Evolutionary conservation across 345 rosid species (phyloP).

Genomic region (Erysimum cheiranthoides): DNA sequence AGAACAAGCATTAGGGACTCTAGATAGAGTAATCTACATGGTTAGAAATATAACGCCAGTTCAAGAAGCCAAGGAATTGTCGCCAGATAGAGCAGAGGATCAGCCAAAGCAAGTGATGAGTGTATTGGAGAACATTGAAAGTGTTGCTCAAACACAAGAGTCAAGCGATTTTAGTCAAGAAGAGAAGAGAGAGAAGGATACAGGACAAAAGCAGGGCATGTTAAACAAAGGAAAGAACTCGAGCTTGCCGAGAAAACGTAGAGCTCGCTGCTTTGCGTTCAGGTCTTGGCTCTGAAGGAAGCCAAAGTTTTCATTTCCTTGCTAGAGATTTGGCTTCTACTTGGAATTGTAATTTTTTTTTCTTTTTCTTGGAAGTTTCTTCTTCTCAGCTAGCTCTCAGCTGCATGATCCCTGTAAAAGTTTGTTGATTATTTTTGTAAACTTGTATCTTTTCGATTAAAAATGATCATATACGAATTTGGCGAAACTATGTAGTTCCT

Average conservation of each 20-base stretch:
- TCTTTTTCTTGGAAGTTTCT: too few species aligned
- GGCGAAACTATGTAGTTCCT: background rate
- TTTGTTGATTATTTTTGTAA: constrained; percentile 19
- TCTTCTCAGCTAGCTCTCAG: too few species aligned
- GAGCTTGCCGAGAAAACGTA: constrained; percentile 31
- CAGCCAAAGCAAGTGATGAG: constrained; percentile 27
- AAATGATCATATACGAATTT: constrained; percentile 1
- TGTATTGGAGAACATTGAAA: constrained; percentile 12
- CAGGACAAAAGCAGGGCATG: background rate
- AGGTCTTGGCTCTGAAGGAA: constrained; percentile 39
- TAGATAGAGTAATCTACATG: constrained; percentile 71
- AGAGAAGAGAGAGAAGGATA: constrained; percentile 16
- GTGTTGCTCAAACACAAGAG: constrained; percentile 25
- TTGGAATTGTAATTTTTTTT: too few species aligned
- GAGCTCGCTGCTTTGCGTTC: constrained; percentile 39
- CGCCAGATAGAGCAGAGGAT: constrained; percentile 27
- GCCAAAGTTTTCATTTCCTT: background rate
- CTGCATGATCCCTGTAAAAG: constrained; percentile 14
- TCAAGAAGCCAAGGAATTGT: constrained; percentile 44
- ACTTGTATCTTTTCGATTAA: background rate
- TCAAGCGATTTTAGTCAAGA: background rate
- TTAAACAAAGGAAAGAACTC: constrained; percentile 20
- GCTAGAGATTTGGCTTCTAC: constrained; percentile 13
- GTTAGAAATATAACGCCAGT: constrained; percentile 51
- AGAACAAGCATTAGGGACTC: constrained; percentile 70